phyloP scores from a whole-genome alignment of 768 basidiomycete genomes.

The Mycena venus region DNA sequence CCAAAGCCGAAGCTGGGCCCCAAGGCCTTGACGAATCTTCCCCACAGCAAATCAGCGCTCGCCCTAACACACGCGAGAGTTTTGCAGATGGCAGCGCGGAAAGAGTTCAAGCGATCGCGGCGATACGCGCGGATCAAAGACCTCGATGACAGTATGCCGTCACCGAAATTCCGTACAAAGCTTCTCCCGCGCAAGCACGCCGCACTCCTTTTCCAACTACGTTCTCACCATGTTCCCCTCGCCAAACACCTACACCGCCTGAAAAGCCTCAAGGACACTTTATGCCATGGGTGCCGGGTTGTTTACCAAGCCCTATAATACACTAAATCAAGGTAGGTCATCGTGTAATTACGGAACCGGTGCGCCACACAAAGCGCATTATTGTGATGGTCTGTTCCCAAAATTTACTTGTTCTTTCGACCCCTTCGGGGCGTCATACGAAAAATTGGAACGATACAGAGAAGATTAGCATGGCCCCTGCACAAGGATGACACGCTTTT shows the following conservation, averaged over 20 bases:
- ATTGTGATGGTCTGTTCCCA: too few species aligned
- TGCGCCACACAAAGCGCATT: too few species aligned
- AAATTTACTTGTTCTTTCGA: too few species aligned
- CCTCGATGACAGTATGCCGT: not conserved
- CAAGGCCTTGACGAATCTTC: not conserved
- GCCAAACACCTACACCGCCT: not conserved
- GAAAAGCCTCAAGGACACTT: too few species aligned
- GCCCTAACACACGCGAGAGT: not conserved
- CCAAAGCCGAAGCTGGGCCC: too few species aligned
- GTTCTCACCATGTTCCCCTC: not conserved
- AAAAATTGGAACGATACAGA: slow-evolving; percentile 99
- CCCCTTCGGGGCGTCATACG: slow-evolving; percentile 33
- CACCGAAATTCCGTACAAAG: not conserved
- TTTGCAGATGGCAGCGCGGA: not conserved
- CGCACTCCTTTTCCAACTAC: not conserved
- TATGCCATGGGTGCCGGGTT: too few species aligned
- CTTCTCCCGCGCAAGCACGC: not conserved
- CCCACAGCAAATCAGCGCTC: not conserved
- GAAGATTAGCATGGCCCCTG: slow-evolving; percentile 99
- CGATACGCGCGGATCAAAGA: not conserved
- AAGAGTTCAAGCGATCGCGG: not conserved
- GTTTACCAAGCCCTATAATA: too few species aligned
- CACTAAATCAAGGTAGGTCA: too few species aligned
- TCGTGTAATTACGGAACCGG: too few species aligned
- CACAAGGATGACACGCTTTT: slow-evolving; percentile 99